Percentiles rank a stretch among this genome's conserved stretches.
phyloP scores from a whole-genome alignment of 768 basidiomycete genomes.

The Pleurotus tuoliensis region DNA sequence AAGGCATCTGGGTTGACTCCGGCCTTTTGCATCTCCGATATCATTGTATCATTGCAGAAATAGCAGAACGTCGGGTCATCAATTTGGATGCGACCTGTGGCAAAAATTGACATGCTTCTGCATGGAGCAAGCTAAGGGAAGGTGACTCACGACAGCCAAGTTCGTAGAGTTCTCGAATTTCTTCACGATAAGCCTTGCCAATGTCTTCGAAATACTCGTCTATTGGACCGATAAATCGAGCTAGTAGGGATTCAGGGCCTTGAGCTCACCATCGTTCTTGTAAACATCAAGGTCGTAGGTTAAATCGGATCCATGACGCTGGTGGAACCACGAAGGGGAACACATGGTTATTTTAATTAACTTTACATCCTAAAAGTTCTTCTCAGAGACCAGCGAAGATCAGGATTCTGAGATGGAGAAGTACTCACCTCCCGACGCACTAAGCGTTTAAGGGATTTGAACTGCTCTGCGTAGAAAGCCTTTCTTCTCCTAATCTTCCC shows the following conservation, averaged over 20 bases:
- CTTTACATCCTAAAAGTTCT: slow-evolving; percentile 46
- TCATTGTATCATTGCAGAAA: slow-evolving; percentile 61
- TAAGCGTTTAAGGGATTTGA: slow-evolving; percentile 53
- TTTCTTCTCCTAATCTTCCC: slow-evolving; percentile 60
- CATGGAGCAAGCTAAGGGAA: slow-evolving; percentile 8
- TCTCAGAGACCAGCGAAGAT: slow-evolving; percentile 8
- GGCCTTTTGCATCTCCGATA: slow-evolving; percentile 49
- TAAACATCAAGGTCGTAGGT: slow-evolving; percentile 60
- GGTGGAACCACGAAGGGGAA: slow-evolving; percentile 70
- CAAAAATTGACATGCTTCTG: not conserved
- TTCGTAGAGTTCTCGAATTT: slow-evolving; percentile 44
- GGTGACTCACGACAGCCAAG: slow-evolving; percentile 46
- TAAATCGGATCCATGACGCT: slow-evolving; percentile 55
- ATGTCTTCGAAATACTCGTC: slow-evolving; percentile 51
- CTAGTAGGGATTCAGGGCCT: not conserved
- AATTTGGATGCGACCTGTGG: slow-evolving; percentile 46
- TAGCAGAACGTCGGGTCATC: slow-evolving; percentile 56
- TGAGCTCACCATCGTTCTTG: slow-evolving; percentile 46
- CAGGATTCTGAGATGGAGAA: not conserved
- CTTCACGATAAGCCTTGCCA: slow-evolving; percentile 42
- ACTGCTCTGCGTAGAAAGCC: slow-evolving; percentile 62
- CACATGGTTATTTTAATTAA: slow-evolving; percentile 70
- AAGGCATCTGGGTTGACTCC: slow-evolving; percentile 61
- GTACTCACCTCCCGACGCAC: slow-evolving; percentile 48
- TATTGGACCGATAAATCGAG: slow-evolving; percentile 13